phyloP scores from a whole-genome alignment of 2,329 filamentous ascomycete species.

The Aureobasidium subglaciale region DNA sequence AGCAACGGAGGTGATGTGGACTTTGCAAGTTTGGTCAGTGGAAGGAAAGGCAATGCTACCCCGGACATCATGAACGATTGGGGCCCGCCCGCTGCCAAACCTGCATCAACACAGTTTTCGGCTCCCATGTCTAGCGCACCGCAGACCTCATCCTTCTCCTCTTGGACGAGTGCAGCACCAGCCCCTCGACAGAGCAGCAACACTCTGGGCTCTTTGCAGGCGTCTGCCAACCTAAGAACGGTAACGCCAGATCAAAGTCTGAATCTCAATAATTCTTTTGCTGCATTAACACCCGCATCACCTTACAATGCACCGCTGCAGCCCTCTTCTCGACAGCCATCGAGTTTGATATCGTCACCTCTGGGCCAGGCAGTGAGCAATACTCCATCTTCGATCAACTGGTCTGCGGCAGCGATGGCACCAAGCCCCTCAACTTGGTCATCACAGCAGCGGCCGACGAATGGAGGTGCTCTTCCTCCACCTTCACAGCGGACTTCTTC shows the following conservation, averaged over 20 bases:
- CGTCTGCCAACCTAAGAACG: slow-evolving; percentile 20
- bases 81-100: slow-evolving; percentile 30
- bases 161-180: slow-evolving; percentile 30
- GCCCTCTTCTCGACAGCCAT: slow-evolving; percentile 20
- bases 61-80: slow-evolving; percentile 39
- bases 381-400: slow-evolving; percentile 42
- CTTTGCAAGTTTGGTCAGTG: slow-evolving; percentile 86
- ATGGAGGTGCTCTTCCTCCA: neutral
- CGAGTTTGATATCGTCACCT: slow-evolving; percentile 19
- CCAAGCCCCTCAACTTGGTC: slow-evolving; percentile 15
- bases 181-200: neutral
- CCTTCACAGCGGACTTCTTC: slow-evolving; percentile 33
- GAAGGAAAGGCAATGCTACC: slow-evolving; percentile 43
- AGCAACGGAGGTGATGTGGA: slow-evolving; percentile 57
- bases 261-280: slow-evolving; percentile 25
- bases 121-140: slow-evolving; percentile 16
- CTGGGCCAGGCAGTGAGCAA: slow-evolving; percentile 18
- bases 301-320: slow-evolving; percentile 24
- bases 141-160: slow-evolving; percentile 36
- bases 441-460: slow-evolving; percentile 13
- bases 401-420: slow-evolving; percentile 36
- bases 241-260: slow-evolving; percentile 30
- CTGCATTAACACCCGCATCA: slow-evolving; percentile 31
- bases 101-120: slow-evolving; percentile 25
- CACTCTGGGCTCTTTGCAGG: slow-evolving; percentile 15